phyloP scores from a whole-genome alignment of 345 rosid genomes.

The Eucalyptus regnans region DNA sequence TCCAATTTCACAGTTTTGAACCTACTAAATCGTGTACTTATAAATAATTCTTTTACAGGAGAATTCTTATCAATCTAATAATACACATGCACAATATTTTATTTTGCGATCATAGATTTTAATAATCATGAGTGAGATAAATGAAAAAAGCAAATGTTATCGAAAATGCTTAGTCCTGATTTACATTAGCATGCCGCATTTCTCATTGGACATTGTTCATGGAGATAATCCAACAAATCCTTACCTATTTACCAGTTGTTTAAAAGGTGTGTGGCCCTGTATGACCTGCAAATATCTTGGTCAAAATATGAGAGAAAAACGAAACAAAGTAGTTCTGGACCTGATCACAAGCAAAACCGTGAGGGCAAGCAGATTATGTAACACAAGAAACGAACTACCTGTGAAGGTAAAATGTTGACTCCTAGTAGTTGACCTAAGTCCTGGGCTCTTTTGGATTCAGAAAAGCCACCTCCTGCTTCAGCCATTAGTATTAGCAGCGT shows the following conservation, averaged over 20 bases:
- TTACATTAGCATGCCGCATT: background rate
- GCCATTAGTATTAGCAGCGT: background rate
- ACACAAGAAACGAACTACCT: slow-evolving; percentile 17
- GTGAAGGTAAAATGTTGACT: slow-evolving; percentile 44
- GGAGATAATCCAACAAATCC: background rate
- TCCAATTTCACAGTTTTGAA: background rate
- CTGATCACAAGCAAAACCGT: background rate
- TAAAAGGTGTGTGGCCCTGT: slow-evolving; percentile 82
- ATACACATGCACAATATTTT: background rate
- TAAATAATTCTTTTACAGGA: background rate
- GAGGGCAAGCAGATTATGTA: background rate
- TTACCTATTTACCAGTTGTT: slow-evolving; percentile 51
- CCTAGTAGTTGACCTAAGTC: slow-evolving; percentile 58
- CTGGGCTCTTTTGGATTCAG: slow-evolving; percentile 65
- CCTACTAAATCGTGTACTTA: background rate
- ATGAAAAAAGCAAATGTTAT: background rate
- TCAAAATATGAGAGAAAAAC: background rate
- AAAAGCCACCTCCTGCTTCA: slow-evolving; percentile 68
- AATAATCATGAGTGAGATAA: background rate
- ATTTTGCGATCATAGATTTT: background rate
- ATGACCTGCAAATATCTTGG: slow-evolving; percentile 37
- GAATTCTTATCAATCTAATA: background rate
- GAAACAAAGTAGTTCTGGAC: background rate
- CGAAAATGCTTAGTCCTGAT: background rate
- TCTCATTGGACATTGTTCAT: background rate